Conservation (phyloP, 805 yeast genomes). For the Cyberlindnera mrakii region DNA sequence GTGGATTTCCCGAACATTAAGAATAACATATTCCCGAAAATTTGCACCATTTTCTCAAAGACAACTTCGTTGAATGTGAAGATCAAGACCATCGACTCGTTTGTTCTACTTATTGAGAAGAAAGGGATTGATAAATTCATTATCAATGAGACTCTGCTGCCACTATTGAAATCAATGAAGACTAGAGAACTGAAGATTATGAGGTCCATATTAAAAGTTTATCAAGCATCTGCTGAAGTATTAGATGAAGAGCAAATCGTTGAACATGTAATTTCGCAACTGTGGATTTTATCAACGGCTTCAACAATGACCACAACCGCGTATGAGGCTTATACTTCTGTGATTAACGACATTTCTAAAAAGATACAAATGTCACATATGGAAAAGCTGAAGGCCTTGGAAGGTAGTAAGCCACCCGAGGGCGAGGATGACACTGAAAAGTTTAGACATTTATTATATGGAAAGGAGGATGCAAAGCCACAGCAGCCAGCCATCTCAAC, state of each 20-base stretch:
- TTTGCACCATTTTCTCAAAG: constrained; percentile 69
- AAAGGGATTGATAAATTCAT: constrained; percentile 66
- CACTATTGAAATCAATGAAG: constrained; percentile 68
- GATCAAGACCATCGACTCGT: constrained; percentile 54
- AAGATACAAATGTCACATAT: constrained; percentile 39
- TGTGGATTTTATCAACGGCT: constrained; percentile 45
- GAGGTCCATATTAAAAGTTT: constrained; percentile 39
- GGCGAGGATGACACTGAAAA: constrained; percentile 20
- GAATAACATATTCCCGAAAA: constrained; percentile 65
- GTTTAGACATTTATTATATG: constrained; percentile 16
- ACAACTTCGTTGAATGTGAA: constrained; percentile 83
- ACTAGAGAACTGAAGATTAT: constrained; percentile 68
- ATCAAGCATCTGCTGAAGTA: constrained; percentile 28
- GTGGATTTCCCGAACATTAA: constrained; percentile 69
- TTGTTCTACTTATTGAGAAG: constrained; percentile 48
- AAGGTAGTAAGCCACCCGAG: constrained; percentile 21
- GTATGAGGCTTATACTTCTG: constrained; percentile 33
- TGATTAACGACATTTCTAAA: constrained; percentile 35
- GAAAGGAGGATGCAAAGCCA: constrained; percentile 8
- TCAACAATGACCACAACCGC: constrained; percentile 35
- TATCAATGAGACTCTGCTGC: constrained; percentile 74
- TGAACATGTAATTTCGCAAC: constrained; percentile 47
- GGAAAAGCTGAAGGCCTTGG: constrained; percentile 24
- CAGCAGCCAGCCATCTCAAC: constrained; percentile 1
- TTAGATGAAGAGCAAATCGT: constrained; percentile 46